Percentiles rank a stretch among this genome's conserved stretches.
Evolutionary conservation across 306 rosid species (phyloP).

Genomic region (Lupinus albus): DNA sequence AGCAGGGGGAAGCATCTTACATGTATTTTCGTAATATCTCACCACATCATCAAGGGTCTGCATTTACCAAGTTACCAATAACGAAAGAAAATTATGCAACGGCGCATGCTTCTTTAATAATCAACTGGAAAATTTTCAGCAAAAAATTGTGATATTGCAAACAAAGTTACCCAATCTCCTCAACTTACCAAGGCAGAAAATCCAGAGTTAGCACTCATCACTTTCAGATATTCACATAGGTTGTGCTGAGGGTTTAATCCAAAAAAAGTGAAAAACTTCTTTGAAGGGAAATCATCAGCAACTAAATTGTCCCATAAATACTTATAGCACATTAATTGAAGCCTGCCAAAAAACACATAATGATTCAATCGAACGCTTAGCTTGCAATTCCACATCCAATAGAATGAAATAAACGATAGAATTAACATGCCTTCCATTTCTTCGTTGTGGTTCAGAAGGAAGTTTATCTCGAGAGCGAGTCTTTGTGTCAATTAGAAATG

Average conservation of each 20-base stretch:
- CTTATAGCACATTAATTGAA: conserved; percentile 89
- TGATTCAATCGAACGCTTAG: conserved; percentile 30
- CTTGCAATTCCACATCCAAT: conserved; percentile 1
- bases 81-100: no score
- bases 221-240: conserved; percentile 61
- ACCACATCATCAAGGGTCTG: conserved; percentile 76
- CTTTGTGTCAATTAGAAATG: conserved; percentile 76
- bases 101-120: conserved; percentile 20
- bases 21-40: conserved; percentile 58
- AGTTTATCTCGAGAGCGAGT: conserved; percentile 68
- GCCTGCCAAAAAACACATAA: conserved; percentile 55
- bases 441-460: conserved; percentile 82
- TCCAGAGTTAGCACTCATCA: conserved; percentile 50
- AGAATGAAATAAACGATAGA: conserved; percentile 40
- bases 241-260: conserved; percentile 54
- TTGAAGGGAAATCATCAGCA: conserved; percentile 55
- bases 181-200: conserved; percentile 55
- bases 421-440: conserved; percentile 36
- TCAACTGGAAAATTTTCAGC: conserved; percentile 4
- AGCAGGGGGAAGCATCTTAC: conserved; percentile 57
- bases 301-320: conserved; percentile 73
- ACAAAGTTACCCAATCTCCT: conserved; percentile 28
- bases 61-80: no score
- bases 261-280: conserved; percentile 53
- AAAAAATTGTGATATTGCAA: conserved; percentile 1